Conservation (phyloP, 2,329 filamentous ascomycete genomes). For the Trichoderma breve region DNA sequence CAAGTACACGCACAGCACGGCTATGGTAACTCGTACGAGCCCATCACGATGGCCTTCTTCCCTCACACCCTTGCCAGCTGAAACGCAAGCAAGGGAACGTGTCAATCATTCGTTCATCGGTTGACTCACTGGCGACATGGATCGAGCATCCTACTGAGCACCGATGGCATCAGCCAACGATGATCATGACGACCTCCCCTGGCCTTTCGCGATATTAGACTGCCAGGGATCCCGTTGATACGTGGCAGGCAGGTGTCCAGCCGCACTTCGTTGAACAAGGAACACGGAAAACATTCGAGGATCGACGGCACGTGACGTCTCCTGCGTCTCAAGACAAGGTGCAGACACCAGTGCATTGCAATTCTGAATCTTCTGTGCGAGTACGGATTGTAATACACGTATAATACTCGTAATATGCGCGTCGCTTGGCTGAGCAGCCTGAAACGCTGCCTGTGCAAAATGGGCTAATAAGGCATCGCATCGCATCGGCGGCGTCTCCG, state of each 20-base stretch:
- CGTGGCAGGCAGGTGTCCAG: constrained; percentile 6
- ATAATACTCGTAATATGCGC: not conserved
- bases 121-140: not conserved
- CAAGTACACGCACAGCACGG: not conserved
- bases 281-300: not conserved
- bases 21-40: not conserved
- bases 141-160: constrained; percentile 6
- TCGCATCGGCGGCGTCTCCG: not conserved
- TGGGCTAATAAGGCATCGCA: not conserved
- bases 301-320: constrained; percentile 27
- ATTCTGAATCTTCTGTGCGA: not conserved
- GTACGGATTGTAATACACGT: not conserved
- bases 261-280: not conserved
- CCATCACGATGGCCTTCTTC: not conserved
- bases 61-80: not conserved
- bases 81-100: constrained; percentile 2
- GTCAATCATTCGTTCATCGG: constrained; percentile 11
- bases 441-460: not conserved
- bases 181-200: not conserved
- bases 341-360: not conserved
- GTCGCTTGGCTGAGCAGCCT: not conserved
- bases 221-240: not conserved
- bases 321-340: not conserved
- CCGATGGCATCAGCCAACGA: constrained; percentile 2
- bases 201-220: not conserved